These are phyloP conservation scores for Rutstroemia sp. DNA, from an alignment of 2,329 filamentous ascomycete genomes.

Conservation along the genomic window DNA sequence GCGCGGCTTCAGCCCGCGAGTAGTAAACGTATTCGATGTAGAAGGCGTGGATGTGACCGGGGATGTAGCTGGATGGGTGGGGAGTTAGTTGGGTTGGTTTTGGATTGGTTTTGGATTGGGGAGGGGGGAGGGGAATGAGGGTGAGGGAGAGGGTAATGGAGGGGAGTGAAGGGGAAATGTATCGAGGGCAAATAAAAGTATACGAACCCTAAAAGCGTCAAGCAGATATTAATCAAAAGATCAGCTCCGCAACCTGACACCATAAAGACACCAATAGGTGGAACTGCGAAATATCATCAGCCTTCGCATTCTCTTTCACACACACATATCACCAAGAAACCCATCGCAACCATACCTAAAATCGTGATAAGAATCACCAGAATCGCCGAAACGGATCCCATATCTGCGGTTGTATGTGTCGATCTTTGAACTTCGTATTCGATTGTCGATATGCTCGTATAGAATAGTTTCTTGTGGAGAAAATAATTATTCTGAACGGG, in stretches of 20 bases:
- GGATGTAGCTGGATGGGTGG: slow-evolving; percentile 23
- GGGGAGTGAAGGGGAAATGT: slow-evolving; percentile 14
- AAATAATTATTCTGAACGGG: too few relatives aligned
- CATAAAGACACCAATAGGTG: slow-evolving; percentile 35
- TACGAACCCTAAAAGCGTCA: slow-evolving; percentile 33
- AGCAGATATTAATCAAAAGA: slow-evolving; percentile 35
- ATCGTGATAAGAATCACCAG: slow-evolving; percentile 39
- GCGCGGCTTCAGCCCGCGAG: slow-evolving; percentile 58
- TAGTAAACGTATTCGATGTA: slow-evolving; percentile 69
- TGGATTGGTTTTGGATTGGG: background rate
- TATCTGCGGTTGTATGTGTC: slow-evolving; percentile 16
- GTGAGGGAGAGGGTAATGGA: background rate
- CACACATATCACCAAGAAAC: background rate
- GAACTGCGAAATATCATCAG: slow-evolving; percentile 20
- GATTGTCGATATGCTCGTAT: background rate
- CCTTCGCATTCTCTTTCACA: background rate
- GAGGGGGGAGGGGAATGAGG: too few relatives aligned
- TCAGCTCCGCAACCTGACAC: slow-evolving; percentile 35
- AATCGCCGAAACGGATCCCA: slow-evolving; percentile 32
- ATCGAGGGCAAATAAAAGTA: background rate
- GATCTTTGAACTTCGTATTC: background rate
- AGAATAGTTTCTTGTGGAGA: too few relatives aligned
- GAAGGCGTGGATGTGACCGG: slow-evolving; percentile 31
- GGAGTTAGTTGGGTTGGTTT: background rate
- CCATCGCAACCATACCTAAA: slow-evolving; percentile 31